phyloP scores from a whole-genome alignment of 257 asterid genomes.

The Solanum chilense region DNA sequence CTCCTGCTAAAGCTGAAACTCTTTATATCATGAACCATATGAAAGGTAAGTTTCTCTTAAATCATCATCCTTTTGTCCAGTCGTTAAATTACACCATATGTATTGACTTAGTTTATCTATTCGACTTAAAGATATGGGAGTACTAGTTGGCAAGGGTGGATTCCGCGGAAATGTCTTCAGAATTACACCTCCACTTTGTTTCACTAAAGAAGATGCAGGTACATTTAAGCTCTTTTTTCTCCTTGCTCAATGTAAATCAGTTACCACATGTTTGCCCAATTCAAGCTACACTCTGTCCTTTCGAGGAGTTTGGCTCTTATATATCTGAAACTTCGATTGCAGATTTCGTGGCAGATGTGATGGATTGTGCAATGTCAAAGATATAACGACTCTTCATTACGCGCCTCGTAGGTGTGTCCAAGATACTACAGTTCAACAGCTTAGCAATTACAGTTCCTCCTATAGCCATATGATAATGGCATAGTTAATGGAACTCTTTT shows the following conservation, averaged over 20 bases:
- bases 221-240: not conserved
- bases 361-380: conserved; percentile 62
- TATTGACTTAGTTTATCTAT: not conserved
- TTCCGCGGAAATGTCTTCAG: conserved; percentile 81
- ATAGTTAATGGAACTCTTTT: not conserved
- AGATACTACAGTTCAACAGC: not conserved
- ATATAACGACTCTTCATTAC: conserved; percentile 5
- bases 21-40: conserved; percentile 62
- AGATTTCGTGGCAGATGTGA: conserved; percentile 67
- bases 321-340: not conserved
- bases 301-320: not conserved
- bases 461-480: not conserved
- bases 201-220: conserved; percentile 93
- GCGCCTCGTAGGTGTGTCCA: not conserved
- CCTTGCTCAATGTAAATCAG: not conserved
- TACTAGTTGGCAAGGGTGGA: conserved; percentile 87
- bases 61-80: not conserved
- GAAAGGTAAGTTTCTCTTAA: conserved; percentile 43
- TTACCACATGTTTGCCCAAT: too few species aligned
- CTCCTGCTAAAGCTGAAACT: conserved; percentile 77
- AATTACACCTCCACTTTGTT: conserved; percentile 94
- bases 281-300: not conserved
- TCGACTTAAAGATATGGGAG: conserved; percentile 59
- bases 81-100: not conserved
- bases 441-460: not conserved